A percentile compares a stretch with the other conserved stretches of the same genome.
These are phyloP conservation scores for Tubosaeta sp. DNA, from an alignment of 768 basidiomycete species.

Conservation along the genomic window DNA sequence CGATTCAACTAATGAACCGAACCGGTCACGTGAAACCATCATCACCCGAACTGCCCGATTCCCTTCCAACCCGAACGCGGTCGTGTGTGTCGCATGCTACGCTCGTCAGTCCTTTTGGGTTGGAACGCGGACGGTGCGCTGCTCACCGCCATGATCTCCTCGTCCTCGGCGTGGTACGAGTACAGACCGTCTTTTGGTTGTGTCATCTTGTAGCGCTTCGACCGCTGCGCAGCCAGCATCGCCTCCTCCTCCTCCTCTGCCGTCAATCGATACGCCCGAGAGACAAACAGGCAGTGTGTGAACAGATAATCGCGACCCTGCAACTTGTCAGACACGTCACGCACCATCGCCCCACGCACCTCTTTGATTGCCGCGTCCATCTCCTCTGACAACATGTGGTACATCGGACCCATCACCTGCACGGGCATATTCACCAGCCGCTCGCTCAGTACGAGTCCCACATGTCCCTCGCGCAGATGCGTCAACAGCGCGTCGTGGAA, in stretches of 20 bases:
- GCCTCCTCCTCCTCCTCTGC: slow-evolving; percentile 62
- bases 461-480: slow-evolving; percentile 41
- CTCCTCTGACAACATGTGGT: slow-evolving; percentile 82
- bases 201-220: slow-evolving; percentile 35
- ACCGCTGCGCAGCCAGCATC: slow-evolving; percentile 37
- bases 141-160: slow-evolving; percentile 63
- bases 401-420: slow-evolving; percentile 89
- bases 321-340: background rate
- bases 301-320: slow-evolving; percentile 65
- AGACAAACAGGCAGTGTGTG: slow-evolving; percentile 70
- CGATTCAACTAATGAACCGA: slow-evolving; percentile 37
- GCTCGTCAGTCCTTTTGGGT: background rate
- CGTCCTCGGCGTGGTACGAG: slow-evolving; percentile 86
- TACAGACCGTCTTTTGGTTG: slow-evolving; percentile 44
- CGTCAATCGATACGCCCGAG: slow-evolving; percentile 73
- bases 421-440: slow-evolving; percentile 94
- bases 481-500: slow-evolving; percentile 52
- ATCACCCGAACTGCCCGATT: slow-evolving; percentile 66
- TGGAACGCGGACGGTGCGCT: background rate
- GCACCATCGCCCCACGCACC: slow-evolving; percentile 30
- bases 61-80: slow-evolving; percentile 43
- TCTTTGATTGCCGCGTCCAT: slow-evolving; percentile 66
- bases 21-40: slow-evolving; percentile 46
- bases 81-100: slow-evolving; percentile 18
- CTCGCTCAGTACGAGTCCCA: slow-evolving; percentile 85